These are phyloP conservation scores for Eucalyptus marginata DNA, from an alignment of 345 rosid species.

Conservation along the genomic window DNA sequence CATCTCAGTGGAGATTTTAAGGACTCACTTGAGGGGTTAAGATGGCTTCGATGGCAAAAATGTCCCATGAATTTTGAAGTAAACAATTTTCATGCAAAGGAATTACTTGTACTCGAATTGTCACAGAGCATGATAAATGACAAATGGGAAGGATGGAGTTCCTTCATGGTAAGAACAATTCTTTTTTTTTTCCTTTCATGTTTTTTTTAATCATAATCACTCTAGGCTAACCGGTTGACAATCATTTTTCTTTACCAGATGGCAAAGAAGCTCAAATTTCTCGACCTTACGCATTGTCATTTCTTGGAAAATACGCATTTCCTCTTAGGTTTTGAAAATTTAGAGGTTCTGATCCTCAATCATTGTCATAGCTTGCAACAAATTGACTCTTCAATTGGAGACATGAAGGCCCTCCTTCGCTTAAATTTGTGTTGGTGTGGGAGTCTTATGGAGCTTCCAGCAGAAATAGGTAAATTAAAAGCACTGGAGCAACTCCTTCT, in stretches of 20 bases:
- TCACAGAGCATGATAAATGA: not conserved
- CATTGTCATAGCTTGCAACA: not conserved
- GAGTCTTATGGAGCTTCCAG: not conserved
- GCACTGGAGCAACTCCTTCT: fast-evolving
- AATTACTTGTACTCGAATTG: not conserved
- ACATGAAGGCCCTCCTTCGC: not conserved
- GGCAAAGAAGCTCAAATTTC: not conserved
- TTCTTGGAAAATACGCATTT: not conserved
- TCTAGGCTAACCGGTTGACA: not conserved
- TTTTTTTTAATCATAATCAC: not conserved
- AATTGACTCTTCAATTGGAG: not conserved
- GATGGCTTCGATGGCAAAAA: not conserved
- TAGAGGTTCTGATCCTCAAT: not conserved
- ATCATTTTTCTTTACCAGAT: not conserved
- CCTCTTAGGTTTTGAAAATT: not conserved
- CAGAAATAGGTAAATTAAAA: not conserved
- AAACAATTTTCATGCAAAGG: not conserved
- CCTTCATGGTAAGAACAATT: not conserved
- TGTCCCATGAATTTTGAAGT: not conserved
- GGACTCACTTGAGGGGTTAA: not conserved
- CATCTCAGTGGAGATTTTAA: not conserved
- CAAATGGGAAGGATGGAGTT: not conserved
- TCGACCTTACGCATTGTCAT: not conserved
- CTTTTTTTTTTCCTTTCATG: not conserved
- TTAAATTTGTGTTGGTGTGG: not conserved